These are phyloP conservation scores for Suhomyces pyralidae DNA, from an alignment of 805 yeast species.

Conservation along the genomic window DNA sequence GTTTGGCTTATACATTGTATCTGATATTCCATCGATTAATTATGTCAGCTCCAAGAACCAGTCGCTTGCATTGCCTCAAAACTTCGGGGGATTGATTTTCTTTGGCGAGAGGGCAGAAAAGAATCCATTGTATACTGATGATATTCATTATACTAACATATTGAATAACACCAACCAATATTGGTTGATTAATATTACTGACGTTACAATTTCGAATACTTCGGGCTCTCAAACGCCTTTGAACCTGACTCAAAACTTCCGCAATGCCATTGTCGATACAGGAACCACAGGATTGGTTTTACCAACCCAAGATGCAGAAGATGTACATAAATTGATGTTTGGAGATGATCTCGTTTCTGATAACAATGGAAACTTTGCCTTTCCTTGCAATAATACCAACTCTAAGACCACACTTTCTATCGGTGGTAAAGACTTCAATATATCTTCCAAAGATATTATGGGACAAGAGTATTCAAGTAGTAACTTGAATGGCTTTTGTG, in stretches of 20 bases:
- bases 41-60: constrained; percentile 15
- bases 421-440: constrained; percentile 44
- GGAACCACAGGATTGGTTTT: constrained; percentile 64
- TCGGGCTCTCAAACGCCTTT: background rate
- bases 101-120: constrained; percentile 22
- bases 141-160: constrained; percentile 39
- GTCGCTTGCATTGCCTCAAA: constrained; percentile 25
- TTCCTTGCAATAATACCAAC: constrained; percentile 48
- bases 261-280: constrained; percentile 55
- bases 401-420: constrained; percentile 37
- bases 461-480: constrained; percentile 44
- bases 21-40: constrained; percentile 12
- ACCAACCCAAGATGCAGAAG: constrained; percentile 53
- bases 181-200: constrained; percentile 51
- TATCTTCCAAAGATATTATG: constrained; percentile 43
- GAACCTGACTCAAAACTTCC: constrained; percentile 11
- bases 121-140: constrained; percentile 19
- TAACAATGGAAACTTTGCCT: constrained; percentile 56
- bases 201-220: constrained; percentile 29
- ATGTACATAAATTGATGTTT: constrained; percentile 44
- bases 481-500: constrained; percentile 50
- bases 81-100: constrained; percentile 26
- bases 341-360: constrained; percentile 52
- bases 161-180: constrained; percentile 34
- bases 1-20: constrained; percentile 32